phyloP scores from a whole-genome alignment of 2,329 filamentous ascomycete genomes.

The Sclerotinia minor region DNA sequence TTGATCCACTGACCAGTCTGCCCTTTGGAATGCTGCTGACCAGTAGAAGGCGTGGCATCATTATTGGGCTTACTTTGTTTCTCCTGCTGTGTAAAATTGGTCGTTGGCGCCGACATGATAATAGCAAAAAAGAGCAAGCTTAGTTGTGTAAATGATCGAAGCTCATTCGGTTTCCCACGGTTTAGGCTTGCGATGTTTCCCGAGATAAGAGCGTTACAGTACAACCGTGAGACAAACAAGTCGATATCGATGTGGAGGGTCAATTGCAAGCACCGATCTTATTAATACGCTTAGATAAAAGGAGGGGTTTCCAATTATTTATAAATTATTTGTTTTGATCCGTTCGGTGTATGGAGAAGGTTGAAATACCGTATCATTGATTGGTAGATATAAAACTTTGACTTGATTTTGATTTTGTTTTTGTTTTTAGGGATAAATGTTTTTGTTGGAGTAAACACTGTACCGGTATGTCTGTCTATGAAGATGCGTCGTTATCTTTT shows the following conservation, averaged over 20 bases:
- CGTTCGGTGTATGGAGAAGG: not conserved
- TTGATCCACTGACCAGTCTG: constrained; percentile 19
- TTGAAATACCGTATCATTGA: not conserved
- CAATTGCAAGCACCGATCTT: not conserved
- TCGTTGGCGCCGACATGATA: constrained; percentile 20
- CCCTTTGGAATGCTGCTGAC: constrained; percentile 18
- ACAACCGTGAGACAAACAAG: not conserved
- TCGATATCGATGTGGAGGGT: not conserved
- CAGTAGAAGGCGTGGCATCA: constrained; percentile 11
- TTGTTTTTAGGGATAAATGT: not conserved
- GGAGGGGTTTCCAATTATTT: not conserved
- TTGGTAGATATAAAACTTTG: not conserved
- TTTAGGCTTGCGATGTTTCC: constrained; percentile 28
- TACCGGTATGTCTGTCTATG: no score
- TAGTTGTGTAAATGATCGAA: constrained; percentile 26
- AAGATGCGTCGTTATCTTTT: not conserved
- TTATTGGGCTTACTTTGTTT: constrained; percentile 9
- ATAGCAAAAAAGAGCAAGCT: constrained; percentile 18
- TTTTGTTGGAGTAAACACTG: not conserved
- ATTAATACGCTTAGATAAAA: not conserved
- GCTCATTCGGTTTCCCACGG: constrained; percentile 27
- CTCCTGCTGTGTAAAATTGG: constrained; percentile 23
- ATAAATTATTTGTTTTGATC: not conserved
- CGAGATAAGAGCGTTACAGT: constrained; percentile 10
- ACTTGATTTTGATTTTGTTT: not conserved